Evolutionary conservation across 495 filamentous ascomycete genomes (phyloP).

Genomic region (Umbilicaria muhlenbergii): DNA sequence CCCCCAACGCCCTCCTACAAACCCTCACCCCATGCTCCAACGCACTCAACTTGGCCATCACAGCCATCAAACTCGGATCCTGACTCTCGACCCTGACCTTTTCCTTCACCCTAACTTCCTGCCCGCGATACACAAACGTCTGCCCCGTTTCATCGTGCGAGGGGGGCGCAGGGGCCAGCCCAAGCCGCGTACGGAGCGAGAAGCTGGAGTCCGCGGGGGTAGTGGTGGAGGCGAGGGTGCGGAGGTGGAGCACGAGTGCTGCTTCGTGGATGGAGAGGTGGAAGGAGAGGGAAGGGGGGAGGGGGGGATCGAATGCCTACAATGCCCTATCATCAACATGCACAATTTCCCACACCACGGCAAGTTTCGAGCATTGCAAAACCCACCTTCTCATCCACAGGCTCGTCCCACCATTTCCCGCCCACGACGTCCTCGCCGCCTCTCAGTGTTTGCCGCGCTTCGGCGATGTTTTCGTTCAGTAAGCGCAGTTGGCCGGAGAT

Average conservation of each 20-base stretch:
- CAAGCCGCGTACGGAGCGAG: conserved; percentile 38
- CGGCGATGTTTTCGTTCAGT: conserved; percentile 56
- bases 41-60: conserved; percentile 74
- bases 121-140: conserved; percentile 49
- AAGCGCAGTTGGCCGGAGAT: conserved; percentile 68
- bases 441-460: conserved; percentile 44
- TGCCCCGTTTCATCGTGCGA: conserved; percentile 72
- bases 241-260: conserved; percentile 59
- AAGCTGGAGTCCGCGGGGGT: conserved; percentile 40
- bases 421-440: conserved; percentile 32
- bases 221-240: conserved; percentile 51
- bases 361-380: conserved; percentile 42
- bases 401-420: conserved; percentile 42
- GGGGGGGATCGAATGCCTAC: conserved; percentile 59
- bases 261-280: conserved; percentile 66
- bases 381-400: conserved; percentile 34
- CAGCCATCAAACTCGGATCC: conserved; percentile 76
- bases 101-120: conserved; percentile 72
- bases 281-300: conserved; percentile 58
- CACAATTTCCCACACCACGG: too few species aligned
- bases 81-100: conserved; percentile 84
- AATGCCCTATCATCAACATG: too few species aligned
- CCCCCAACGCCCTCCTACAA: conserved; percentile 53
- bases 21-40: conserved; percentile 57
- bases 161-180: conserved; percentile 31